These are phyloP conservation scores for Lentinula detonsa DNA, from an alignment of 768 basidiomycete genomes.

Conservation along the genomic window DNA sequence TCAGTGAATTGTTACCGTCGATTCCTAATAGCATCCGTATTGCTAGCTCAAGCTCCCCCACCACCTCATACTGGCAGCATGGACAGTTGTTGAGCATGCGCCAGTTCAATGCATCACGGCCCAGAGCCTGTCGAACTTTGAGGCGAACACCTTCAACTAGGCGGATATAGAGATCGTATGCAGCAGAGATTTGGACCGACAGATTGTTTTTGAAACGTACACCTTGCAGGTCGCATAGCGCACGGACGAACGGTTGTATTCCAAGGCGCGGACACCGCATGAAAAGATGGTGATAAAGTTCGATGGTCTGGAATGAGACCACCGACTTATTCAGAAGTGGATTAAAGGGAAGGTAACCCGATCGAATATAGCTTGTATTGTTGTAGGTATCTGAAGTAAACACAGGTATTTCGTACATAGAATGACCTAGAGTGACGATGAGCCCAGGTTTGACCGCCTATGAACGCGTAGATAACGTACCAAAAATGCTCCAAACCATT, in stretches of 20 bases:
- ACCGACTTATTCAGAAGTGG: not conserved
- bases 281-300: constrained; percentile 5
- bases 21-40: constrained; percentile 7
- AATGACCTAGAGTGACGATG: no score
- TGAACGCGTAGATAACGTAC: no score
- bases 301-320: constrained; percentile 5
- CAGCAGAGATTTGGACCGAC: not conserved
- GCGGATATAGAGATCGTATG: constrained; percentile 11
- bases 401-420: no score
- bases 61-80: constrained; percentile 8
- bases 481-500: no score
- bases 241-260: constrained; percentile 14
- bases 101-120: constrained; percentile 9
- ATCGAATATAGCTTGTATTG: not conserved
- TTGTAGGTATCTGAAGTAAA: not conserved
- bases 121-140: constrained; percentile 1
- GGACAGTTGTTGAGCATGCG: constrained; percentile 11
- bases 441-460: no score
- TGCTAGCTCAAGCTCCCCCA: constrained; percentile 3
- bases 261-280: constrained; percentile 12
- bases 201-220: constrained; percentile 2
- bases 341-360: not conserved
- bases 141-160: not conserved
- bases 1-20: constrained; percentile 13
- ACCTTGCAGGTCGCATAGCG: constrained; percentile 13